phyloP scores from a whole-genome alignment of 2,329 filamentous ascomycete species.

The Clarireedia monteithiana region DNA sequence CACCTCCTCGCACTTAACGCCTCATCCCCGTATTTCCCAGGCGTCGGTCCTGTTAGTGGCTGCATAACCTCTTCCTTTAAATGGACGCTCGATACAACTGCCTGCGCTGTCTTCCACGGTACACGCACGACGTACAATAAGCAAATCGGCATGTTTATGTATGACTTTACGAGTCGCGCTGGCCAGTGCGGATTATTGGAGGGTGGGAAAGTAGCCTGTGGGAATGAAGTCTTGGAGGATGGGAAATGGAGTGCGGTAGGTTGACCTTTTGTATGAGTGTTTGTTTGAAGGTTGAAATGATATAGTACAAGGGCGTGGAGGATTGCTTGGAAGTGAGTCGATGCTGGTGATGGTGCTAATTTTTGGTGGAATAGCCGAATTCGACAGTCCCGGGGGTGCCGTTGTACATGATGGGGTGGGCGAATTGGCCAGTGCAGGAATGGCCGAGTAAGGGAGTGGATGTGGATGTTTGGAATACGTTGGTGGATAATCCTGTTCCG shows the following conservation, averaged over 20 bases:
- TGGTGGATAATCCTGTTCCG: background rate
- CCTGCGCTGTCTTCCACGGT: background rate
- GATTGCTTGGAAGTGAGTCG: background rate
- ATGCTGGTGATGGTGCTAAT: background rate
- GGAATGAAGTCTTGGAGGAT: background rate
- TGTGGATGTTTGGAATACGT: conserved; percentile 4
- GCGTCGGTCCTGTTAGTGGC: background rate
- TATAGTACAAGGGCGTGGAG: too few relatives aligned
- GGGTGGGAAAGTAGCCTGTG: conserved; percentile 1
- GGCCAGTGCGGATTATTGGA: background rate
- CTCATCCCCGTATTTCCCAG: background rate
- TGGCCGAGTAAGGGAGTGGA: background rate
- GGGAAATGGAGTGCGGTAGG: conserved; percentile 1
- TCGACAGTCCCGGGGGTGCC: background rate
- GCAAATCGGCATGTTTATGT: conserved; percentile 2
- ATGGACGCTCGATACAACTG: background rate
- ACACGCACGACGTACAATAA: background rate
- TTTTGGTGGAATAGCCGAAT: background rate
- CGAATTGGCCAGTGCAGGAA: background rate
- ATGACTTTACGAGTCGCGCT: background rate
- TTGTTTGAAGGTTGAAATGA: too few relatives aligned
- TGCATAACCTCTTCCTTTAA: conserved; percentile 2
- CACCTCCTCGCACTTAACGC: background rate
- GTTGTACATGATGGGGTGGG: conserved; percentile 3
- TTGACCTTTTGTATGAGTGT: background rate